phyloP scores from a whole-genome alignment of 805 yeast genomes.

The Candida quercuum region DNA sequence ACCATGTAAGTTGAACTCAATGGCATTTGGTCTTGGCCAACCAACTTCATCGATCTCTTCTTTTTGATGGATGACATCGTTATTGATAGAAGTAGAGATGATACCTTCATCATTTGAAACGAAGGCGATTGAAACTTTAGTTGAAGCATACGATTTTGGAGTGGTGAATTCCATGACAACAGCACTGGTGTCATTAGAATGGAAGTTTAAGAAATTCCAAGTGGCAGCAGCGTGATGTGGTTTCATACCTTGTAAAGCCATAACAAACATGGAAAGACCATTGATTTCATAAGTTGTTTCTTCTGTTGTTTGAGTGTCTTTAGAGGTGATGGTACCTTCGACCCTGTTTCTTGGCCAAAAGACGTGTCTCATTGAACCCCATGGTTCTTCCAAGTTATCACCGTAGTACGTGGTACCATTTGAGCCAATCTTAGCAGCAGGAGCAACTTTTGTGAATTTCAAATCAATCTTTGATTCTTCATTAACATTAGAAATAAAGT shows the following conservation, averaged over 20 bases:
- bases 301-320: constrained; percentile 22
- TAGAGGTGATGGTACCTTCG: constrained; percentile 54
- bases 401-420: constrained; percentile 88
- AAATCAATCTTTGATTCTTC: constrained; percentile 70
- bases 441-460: constrained; percentile 51
- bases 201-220: constrained; percentile 93
- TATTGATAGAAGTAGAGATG: constrained; percentile 59
- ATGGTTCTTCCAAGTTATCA: constrained; percentile 74
- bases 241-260: constrained; percentile 98
- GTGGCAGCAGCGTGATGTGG: constrained; percentile 98
- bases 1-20: constrained; percentile 55
- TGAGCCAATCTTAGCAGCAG: constrained; percentile 85
- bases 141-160: constrained; percentile 81
- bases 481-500: constrained; percentile 59
- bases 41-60: constrained; percentile 65
- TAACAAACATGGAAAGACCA: constrained; percentile 69
- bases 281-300: constrained; percentile 27
- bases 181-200: constrained; percentile 66
- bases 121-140: constrained; percentile 77
- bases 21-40: constrained; percentile 80
- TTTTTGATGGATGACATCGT: constrained; percentile 54
- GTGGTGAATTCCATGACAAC: constrained; percentile 94
- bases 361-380: constrained; percentile 96
- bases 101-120: constrained; percentile 61
- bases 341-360: constrained; percentile 92